These are phyloP conservation scores for Cercophora newfieldiana DNA, from an alignment of 495 filamentous ascomycete genomes.

Conservation along the genomic window DNA sequence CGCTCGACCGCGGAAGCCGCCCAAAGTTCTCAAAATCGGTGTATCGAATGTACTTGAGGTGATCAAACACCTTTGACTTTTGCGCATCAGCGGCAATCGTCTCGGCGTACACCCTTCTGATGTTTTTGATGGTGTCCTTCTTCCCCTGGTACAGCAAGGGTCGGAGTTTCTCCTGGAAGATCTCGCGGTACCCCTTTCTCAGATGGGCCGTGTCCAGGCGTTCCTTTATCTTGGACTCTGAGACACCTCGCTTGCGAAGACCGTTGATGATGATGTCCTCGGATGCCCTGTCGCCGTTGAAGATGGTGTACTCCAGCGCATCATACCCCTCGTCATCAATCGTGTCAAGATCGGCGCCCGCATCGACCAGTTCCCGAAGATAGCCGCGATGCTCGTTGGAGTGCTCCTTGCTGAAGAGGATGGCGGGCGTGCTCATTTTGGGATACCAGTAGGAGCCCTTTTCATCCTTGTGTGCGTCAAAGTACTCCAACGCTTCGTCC, in stretches of 20 bases:
- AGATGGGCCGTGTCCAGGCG: conserved; percentile 22
- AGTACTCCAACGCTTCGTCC: background rate
- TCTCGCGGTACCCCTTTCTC: conserved; percentile 34
- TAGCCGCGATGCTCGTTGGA: conserved; percentile 32
- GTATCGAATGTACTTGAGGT: conserved; percentile 22
- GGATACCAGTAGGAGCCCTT: background rate
- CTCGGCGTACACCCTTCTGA: conserved; percentile 25
- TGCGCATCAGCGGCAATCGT: conserved; percentile 17
- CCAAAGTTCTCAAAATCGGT: conserved; percentile 23
- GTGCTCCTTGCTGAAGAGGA: conserved; percentile 37
- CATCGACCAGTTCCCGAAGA: conserved; percentile 27
- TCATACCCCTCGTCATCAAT: conserved; percentile 34
- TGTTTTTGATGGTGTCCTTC: conserved; percentile 9
- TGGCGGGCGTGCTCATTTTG: conserved; percentile 25
- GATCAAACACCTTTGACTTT: conserved; percentile 20
- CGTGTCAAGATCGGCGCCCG: conserved; percentile 29
- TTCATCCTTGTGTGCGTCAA: background rate
- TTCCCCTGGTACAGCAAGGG: conserved; percentile 19
- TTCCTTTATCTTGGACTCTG: background rate
- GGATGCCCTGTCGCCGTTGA: conserved; percentile 20
- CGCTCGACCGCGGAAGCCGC: conserved; percentile 24
- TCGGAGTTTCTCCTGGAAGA: conserved; percentile 34
- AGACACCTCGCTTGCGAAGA: background rate
- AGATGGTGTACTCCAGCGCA: conserved; percentile 36
- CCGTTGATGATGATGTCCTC: conserved; percentile 26